Evolutionary conservation across 2,329 filamentous ascomycete genomes (phyloP).

Genomic region (Dothidotthia symphoricarpi): DNA sequence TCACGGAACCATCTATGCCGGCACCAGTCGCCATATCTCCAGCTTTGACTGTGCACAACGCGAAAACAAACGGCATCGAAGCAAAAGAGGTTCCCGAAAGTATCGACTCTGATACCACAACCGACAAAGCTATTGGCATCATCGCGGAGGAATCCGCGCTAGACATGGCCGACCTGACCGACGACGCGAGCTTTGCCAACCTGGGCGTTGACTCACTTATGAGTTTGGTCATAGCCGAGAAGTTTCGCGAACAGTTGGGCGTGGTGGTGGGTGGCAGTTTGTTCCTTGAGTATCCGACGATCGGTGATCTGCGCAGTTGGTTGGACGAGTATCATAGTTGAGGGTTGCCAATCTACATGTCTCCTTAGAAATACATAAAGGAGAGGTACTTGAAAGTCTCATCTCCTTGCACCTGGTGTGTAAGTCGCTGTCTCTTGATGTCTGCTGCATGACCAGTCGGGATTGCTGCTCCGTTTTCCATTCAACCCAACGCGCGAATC

Average conservation of each 20-base stretch:
- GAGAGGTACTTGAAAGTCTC: no score
- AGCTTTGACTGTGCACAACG: neutral
- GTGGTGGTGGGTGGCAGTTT: conserved; percentile 27
- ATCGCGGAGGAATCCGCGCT: conserved; percentile 33
- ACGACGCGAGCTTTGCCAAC: conserved; percentile 25
- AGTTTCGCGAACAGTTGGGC: conserved; percentile 27
- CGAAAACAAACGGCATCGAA: neutral
- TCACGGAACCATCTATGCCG: neutral
- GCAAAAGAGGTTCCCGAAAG: neutral
- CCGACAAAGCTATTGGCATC: conserved; percentile 7
- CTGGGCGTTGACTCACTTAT: conserved; percentile 32
- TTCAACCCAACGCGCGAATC: no score
- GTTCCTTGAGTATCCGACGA: conserved; percentile 57
- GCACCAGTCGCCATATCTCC: neutral
- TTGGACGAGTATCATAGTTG: no score
- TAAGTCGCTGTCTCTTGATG: no score
- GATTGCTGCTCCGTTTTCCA: no score
- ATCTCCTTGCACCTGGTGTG: no score
- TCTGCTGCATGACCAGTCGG: no score
- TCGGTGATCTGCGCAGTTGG: conserved; percentile 47
- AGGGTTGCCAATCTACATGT: no score
- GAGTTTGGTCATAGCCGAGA: conserved; percentile 19
- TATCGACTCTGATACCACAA: neutral
- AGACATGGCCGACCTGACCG: conserved; percentile 23
- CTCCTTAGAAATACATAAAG: no score